These are phyloP conservation scores for Kwoniella sp. DNA, from an alignment of 768 basidiomycete species.

Conservation along the genomic window DNA sequence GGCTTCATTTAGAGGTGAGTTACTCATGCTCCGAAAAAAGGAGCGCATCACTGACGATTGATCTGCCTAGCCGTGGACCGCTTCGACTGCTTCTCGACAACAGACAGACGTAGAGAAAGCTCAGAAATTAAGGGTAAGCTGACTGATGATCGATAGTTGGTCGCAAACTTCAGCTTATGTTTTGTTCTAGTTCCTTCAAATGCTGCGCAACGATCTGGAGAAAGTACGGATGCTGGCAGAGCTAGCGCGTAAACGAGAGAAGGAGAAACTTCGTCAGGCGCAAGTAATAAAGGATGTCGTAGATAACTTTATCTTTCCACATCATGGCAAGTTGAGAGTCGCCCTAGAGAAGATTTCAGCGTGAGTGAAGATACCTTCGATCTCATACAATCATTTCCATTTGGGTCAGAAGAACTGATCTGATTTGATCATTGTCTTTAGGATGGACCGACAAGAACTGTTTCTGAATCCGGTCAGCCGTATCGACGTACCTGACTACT, in stretches of 20 bases:
- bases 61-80: constrained; percentile 78
- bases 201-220: constrained; percentile 75
- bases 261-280: constrained; percentile 66
- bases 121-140: constrained; percentile 75
- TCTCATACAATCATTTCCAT: no score
- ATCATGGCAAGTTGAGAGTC: constrained; percentile 64
- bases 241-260: constrained; percentile 74
- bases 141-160: neutral
- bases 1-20: constrained; percentile 78
- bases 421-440: constrained; percentile 49
- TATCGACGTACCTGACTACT: constrained; percentile 82
- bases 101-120: constrained; percentile 80
- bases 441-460: constrained; percentile 70
- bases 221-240: constrained; percentile 68
- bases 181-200: constrained; percentile 61
- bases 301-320: constrained; percentile 67
- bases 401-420: neutral
- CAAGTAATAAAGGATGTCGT: constrained; percentile 71
- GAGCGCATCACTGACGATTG: neutral
- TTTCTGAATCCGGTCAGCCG: constrained; percentile 77
- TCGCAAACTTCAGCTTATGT: neutral
- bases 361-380: constrained; percentile 62
- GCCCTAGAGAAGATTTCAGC: constrained; percentile 71
- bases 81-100: constrained; percentile 63
- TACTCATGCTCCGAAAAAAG: no score